Conservation (phyloP, 768 basidiomycete genomes). For the Mycena floridula region DNA sequence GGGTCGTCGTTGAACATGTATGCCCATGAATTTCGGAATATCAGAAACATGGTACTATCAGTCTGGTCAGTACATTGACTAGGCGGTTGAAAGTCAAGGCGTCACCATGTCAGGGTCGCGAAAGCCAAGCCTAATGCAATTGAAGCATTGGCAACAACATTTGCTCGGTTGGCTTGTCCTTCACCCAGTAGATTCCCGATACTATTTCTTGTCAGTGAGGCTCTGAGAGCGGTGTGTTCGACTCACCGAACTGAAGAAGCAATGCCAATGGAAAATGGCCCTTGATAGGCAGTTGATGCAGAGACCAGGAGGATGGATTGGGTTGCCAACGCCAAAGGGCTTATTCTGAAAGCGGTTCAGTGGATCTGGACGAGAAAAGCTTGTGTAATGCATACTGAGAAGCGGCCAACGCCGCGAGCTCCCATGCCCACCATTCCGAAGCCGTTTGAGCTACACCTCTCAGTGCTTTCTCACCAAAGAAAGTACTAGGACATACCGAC, state of each 20-base stretch:
- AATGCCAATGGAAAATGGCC: constrained; percentile 75
- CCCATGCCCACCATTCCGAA: constrained; percentile 98
- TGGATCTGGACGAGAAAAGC: not conserved
- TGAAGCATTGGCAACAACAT: constrained; percentile 56
- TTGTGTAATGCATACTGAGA: constrained; percentile 37
- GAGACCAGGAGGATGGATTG: constrained; percentile 84
- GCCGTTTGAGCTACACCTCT: constrained; percentile 81
- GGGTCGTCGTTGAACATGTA: constrained; percentile 70
- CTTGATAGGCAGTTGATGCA: constrained; percentile 72
- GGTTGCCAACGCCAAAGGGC: constrained; percentile 76
- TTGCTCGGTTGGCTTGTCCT: constrained; percentile 65
- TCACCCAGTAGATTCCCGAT: constrained; percentile 90
- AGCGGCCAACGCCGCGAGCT: constrained; percentile 61
- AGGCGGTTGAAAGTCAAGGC: constrained; percentile 1
- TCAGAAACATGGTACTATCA: constrained; percentile 44
- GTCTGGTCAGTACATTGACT: not conserved
- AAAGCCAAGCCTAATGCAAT: constrained; percentile 61
- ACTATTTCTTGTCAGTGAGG: constrained; percentile 26
- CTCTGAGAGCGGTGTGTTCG: too few species aligned
- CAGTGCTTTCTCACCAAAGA: too few species aligned
- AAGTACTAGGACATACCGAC: too few species aligned
- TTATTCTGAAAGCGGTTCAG: constrained; percentile 41
- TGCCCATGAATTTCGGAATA: constrained; percentile 63
- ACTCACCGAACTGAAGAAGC: constrained; percentile 66
- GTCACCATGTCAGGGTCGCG: constrained; percentile 62